phyloP scores from a whole-genome alignment of 768 basidiomycete genomes.

The Galerina marginata region DNA sequence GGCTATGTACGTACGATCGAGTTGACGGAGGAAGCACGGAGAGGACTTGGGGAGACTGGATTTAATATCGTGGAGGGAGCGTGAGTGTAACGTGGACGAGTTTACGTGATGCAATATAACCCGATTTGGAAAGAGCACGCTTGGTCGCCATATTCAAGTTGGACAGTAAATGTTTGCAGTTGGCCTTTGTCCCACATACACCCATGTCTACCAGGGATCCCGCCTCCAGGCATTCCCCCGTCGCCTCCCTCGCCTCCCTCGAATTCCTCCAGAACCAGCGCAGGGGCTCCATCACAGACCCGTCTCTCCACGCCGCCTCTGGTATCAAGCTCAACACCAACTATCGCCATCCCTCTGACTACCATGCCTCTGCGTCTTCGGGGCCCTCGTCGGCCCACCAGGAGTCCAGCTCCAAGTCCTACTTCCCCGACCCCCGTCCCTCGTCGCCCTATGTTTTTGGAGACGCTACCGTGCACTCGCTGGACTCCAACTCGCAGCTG shows the following conservation, averaged over 20 bases:
- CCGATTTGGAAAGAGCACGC: slow-evolving; percentile 31
- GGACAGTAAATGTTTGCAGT: slow-evolving; percentile 19
- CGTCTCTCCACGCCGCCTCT: slow-evolving; percentile 69
- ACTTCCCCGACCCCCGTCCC: slow-evolving; percentile 55
- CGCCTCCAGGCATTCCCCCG: slow-evolving; percentile 52
- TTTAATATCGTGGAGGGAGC: too few species aligned
- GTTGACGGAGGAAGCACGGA: slow-evolving; percentile 43
- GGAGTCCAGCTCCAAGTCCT: slow-evolving; percentile 28
- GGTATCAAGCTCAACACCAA: slow-evolving; percentile 28
- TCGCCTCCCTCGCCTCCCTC: slow-evolving; percentile 73
- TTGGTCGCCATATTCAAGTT: too few species aligned
- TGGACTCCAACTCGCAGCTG: slow-evolving; percentile 49
- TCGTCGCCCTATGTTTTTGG: slow-evolving; percentile 75
- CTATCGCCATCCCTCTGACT: slow-evolving; percentile 31
- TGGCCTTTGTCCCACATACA: slow-evolving; percentile 12
- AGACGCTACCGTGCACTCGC: slow-evolving; percentile 54
- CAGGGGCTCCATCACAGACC: slow-evolving; percentile 85
- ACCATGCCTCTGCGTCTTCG: slow-evolving; percentile 26
- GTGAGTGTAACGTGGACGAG: too few species aligned
- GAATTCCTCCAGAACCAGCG: slow-evolving; percentile 82
- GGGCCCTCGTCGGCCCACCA: too few species aligned
- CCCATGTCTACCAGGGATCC: slow-evolving; percentile 31
- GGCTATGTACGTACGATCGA: slow-evolving; percentile 50
- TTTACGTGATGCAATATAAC: slow-evolving; percentile 43
- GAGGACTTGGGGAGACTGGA: slow-evolving; percentile 25